Base-by-base conservation (phyloP, 73 alveolate genomes). In the Loxodes magnus region DNA sequence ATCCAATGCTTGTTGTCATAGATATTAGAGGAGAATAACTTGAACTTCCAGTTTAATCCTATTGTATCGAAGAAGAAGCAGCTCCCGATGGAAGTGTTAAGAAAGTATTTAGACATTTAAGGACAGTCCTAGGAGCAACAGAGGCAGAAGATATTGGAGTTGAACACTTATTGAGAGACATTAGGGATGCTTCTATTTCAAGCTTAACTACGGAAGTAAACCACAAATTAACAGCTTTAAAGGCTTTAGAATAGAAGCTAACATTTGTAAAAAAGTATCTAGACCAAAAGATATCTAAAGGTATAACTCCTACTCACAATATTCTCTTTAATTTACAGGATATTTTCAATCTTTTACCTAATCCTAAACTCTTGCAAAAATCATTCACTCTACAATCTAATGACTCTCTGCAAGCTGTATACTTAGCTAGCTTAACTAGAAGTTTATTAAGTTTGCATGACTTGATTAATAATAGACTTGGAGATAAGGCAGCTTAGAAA, bases 71-170 rank as follows among this genome's bases (percentile, higher is more conserved):
- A 30, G 98, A 92, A 39, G 98, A 92, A 50, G 94, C 88, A 14
- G 84, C 88, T 54, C 88, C 83, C 56, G 90, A 92, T 30, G 98
- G 99, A 29, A 67, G 51, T 35, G 52, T 85, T 5, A 61, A 79
- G 55, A 71, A 81, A 60, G 72, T 77, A 43, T 86, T 93, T 75
- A 72, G 77, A 23, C 95, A 88, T 55, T 58, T 90, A 31, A 87
- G 87, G 23, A 64, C 95, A 10, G 36, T 90, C 27, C 87, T 90
- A 23, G 96, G 84, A 53, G 94, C 97, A 12, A 51, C 88, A 17
- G 94, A 92, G 67, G 98, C 99, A 3, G 99, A 95, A 54, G 96
- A 95, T 72, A 96, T 95, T 3, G 99, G 99, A 12, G 99, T 95
- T 22, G 99, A 95, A 76, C 96, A 93, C 65, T 72, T 95, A 48